A percentile compares a stretch with the other conserved stretches of the same genome.
Evolutionary conservation across 2,329 filamentous ascomycete species (phyloP).

Genomic region (Fusarium luffae): DNA sequence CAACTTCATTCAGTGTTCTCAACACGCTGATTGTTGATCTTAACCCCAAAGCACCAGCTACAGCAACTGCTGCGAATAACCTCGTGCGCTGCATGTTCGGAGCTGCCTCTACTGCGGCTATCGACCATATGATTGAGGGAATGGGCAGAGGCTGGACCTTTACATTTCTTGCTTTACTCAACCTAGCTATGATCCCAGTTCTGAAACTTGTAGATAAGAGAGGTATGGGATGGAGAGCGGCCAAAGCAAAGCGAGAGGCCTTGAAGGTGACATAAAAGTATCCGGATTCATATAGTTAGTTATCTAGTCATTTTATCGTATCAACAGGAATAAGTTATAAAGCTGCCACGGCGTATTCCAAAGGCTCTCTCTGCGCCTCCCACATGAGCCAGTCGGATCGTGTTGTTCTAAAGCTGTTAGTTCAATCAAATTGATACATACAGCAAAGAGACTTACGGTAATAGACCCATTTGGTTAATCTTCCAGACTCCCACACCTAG

Average conservation of each 20-base stretch:
- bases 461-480: constrained; percentile 92
- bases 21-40: constrained; percentile 72
- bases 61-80: constrained; percentile 72
- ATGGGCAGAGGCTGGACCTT: constrained; percentile 73
- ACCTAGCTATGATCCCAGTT: constrained; percentile 59
- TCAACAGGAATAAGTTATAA: constrained; percentile 54
- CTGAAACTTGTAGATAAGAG: constrained; percentile 61
- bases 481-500: constrained; percentile 94
- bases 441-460: constrained; percentile 74
- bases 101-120: constrained; percentile 67
- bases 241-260: constrained; percentile 56
- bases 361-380: constrained; percentile 79
- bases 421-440: neutral
- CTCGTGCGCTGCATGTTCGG: constrained; percentile 70
- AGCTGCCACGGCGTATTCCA: constrained; percentile 74
- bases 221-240: constrained; percentile 63
- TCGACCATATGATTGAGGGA: constrained; percentile 66
- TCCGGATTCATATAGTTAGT: neutral
- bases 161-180: constrained; percentile 66
- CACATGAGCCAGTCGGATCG: constrained; percentile 97
- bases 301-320: constrained; percentile 21
- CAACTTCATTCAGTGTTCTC: constrained; percentile 72
- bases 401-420: constrained; percentile 73
- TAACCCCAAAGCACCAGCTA: constrained; percentile 69
- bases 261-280: constrained; percentile 9